Base-by-base conservation (phyloP, 2,329 filamentous ascomycete genomes). In the Colletotrichum sp. region DNA sequence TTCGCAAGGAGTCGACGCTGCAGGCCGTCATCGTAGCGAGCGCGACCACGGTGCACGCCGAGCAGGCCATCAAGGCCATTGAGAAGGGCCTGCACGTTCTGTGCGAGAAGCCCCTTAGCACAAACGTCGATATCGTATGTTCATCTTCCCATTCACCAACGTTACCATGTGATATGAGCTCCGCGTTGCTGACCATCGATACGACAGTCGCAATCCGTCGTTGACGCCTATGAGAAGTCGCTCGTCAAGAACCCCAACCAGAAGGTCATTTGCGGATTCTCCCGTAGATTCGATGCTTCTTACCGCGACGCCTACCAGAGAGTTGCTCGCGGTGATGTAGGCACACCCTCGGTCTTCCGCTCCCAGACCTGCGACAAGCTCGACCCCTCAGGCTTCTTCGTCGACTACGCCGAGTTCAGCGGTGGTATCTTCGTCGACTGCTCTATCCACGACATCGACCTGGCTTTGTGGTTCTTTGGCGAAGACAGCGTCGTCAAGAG, bases 361-460 rank as follows among this genome's bases (percentile, higher is more conserved):
- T 91, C 88, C 48, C 92, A 94, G 82, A 94, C 92, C 1, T 93
- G 92, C 83, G 92, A 94, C 83, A 93, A 91, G 82, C 88, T 91
- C 72, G 92, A 93, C 75, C 90, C 92, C 0, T 88, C 87, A 0
- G 92, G 92, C 58, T 94, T 93, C 87, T 94, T 94, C 81, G 92
- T 94, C 65, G 86, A 88, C 24, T 94, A 94, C 82, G 91, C 92
- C 18, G 86, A 92, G 78, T 92, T 90, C 83, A 90, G 87, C 3
- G 93, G 93, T 30, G 92, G 92, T 18, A 93, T 94, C 81, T 94
- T 94, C 79, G 92, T 94, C 73, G 93, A 94, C 85, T 93, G 91
- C 84, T 91, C 90, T 66, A 91, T 94, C 80, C 93, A 94, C 85
- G 93, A 94, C 79, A 94, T 94, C 9, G 82, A 84, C 67, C 80